Conservation (phyloP, 192 early-diverging fungal genomes). For the Endogone sp. region DNA sequence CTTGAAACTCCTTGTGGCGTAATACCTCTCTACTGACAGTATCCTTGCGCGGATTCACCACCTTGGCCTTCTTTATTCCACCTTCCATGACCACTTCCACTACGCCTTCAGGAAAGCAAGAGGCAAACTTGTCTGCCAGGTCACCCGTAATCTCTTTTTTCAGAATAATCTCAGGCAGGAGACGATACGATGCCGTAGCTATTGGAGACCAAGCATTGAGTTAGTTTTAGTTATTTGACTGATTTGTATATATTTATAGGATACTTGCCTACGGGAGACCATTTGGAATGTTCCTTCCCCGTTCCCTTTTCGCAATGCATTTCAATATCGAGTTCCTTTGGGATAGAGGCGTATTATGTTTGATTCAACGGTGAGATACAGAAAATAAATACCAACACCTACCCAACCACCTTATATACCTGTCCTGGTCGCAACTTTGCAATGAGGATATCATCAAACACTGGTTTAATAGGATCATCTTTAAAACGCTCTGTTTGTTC, state of each 20-base stretch:
- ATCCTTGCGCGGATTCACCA: slow-evolving; percentile 91
- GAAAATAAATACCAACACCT: too few species aligned
- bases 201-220: background rate
- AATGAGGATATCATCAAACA: slow-evolving; percentile 89
- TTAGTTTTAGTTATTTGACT: too few species aligned
- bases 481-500: slow-evolving; percentile 74
- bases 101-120: slow-evolving; percentile 87
- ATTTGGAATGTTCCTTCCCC: slow-evolving; percentile 96
- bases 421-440: slow-evolving; percentile 93
- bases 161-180: slow-evolving; percentile 90
- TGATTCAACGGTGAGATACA: too few species aligned
- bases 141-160: slow-evolving; percentile 80
- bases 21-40: slow-evolving; percentile 92
- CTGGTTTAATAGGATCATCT: slow-evolving; percentile 65
- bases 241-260: too few species aligned
- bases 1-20: slow-evolving; percentile 88
- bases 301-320: slow-evolving; percentile 89
- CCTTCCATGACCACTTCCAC: slow-evolving; percentile 69
- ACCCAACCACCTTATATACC: too few species aligned
- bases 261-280: slow-evolving; percentile 78
- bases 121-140: slow-evolving; percentile 73
- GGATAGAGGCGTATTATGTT: too few species aligned
- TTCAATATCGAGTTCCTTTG: slow-evolving; percentile 64
- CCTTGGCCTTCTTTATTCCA: slow-evolving; percentile 66
- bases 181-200: slow-evolving; percentile 91